phyloP scores from a whole-genome alignment of 139 green algal species.

The Volvox reticuliferus region DNA sequence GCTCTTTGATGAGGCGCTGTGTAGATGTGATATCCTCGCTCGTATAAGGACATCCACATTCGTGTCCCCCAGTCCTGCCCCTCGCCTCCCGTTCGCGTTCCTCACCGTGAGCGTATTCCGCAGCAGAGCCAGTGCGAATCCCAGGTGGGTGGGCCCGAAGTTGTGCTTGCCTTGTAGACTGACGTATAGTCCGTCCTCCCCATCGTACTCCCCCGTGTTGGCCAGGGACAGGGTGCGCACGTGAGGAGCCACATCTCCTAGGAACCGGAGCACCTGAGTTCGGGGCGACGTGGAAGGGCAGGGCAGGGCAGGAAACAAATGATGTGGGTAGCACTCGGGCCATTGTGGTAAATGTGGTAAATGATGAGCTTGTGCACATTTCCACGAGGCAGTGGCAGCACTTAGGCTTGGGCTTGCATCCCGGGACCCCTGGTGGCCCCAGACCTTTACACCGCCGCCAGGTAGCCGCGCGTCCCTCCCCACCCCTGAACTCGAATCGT shows the following conservation, averaged over 20 bases:
- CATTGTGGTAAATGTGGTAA: too few relatives aligned
- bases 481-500: too few relatives aligned
- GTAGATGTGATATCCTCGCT: too few relatives aligned
- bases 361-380: too few relatives aligned
- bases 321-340: too few relatives aligned
- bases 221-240: slow-evolving; percentile 60
- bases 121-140: slow-evolving; percentile 65
- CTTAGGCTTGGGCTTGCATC: too few relatives aligned
- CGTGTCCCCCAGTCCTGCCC: neutral
- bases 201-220: slow-evolving; percentile 64
- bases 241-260: slow-evolving; percentile 39
- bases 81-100: neutral
- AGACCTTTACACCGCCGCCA: too few relatives aligned
- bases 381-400: too few relatives aligned
- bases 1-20: too few relatives aligned
- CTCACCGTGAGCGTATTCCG: slow-evolving; percentile 58
- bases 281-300: neutral
- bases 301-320: too few relatives aligned
- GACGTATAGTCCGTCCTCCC: slow-evolving; percentile 72
- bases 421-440: too few relatives aligned
- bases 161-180: slow-evolving; percentile 71
- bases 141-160: slow-evolving; percentile 67
- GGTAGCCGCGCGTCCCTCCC: too few relatives aligned
- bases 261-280: slow-evolving; percentile 66
- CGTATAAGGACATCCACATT: neutral